phyloP scores from a whole-genome alignment of 1,284 basidiomycete genomes.

The Hymenochaete sp. region DNA sequence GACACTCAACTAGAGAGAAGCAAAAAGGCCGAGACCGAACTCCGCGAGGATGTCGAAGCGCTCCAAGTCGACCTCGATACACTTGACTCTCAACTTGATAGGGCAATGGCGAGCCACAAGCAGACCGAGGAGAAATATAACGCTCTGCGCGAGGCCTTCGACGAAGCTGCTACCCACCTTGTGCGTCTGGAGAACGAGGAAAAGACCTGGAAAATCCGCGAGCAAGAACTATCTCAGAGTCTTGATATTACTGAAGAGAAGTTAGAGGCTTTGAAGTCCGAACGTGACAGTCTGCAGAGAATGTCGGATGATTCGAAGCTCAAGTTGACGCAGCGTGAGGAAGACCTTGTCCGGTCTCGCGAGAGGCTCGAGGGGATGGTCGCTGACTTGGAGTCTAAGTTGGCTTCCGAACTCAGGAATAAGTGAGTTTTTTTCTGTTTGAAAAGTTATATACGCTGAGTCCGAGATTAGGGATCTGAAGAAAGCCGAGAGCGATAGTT shows the following conservation, averaged over 20 bases:
- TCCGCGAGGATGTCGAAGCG: constrained; percentile 78
- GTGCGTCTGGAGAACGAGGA: constrained; percentile 73
- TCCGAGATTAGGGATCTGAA: constrained; percentile 45
- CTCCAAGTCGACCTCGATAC: constrained; percentile 80
- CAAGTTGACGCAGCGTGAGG: constrained; percentile 66
- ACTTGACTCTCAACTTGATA: constrained; percentile 80
- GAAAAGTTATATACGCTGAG: no score
- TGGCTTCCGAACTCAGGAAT: constrained; percentile 57
- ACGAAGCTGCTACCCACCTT: constrained; percentile 78
- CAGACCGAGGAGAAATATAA: constrained; percentile 73
- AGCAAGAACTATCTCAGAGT: constrained; percentile 49
- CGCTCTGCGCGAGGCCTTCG: constrained; percentile 63
- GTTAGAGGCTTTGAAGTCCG: constrained; percentile 44
- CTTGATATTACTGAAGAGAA: constrained; percentile 54
- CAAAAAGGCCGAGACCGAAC: constrained; percentile 75
- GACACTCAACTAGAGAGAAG: constrained; percentile 78
- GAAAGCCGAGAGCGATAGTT: constrained; percentile 47
- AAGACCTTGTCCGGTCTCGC: constrained; percentile 69
- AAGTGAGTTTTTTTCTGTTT: no score
- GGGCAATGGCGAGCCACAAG: constrained; percentile 67
- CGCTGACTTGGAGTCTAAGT: constrained; percentile 67
- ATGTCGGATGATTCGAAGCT: constrained; percentile 67
- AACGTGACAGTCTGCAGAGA: constrained; percentile 55
- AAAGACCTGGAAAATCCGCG: constrained; percentile 55
- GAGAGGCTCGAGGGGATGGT: constrained; percentile 66